Conservation (phyloP, 192 early-diverging fungal genomes). For the Podila epigama region DNA sequence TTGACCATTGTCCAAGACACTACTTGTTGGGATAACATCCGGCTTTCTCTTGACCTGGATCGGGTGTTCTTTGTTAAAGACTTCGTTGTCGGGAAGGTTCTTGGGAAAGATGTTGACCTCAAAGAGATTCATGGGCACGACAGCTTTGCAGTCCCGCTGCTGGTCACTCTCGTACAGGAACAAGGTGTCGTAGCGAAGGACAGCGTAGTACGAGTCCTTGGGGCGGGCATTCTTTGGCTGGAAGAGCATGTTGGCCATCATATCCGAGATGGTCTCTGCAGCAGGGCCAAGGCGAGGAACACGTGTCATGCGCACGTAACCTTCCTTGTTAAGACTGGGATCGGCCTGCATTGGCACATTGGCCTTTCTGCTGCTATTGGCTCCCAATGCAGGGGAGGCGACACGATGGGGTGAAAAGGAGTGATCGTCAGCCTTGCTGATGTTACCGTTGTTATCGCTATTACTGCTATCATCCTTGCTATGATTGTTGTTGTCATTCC, state of each 20-base stretch:
- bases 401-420: background rate
- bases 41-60: conserved; percentile 53
- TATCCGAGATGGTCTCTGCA: conserved; percentile 43
- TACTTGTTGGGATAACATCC: conserved; percentile 15
- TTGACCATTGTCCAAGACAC: conserved; percentile 28
- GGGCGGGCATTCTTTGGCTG: conserved; percentile 47
- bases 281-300: conserved; percentile 38
- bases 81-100: conserved; percentile 66
- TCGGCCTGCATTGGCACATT: conserved; percentile 40
- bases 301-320: conserved; percentile 45
- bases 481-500: too few species aligned
- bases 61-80: conserved; percentile 64
- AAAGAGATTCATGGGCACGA: conserved; percentile 73
- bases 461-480: too few species aligned
- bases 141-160: conserved; percentile 73
- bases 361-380: conserved; percentile 7
- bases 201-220: conserved; percentile 70
- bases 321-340: conserved; percentile 42
- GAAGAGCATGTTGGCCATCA: conserved; percentile 47
- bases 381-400: background rate
- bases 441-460: too few species aligned
- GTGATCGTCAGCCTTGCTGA: conserved; percentile 6
- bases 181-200: conserved; percentile 77
- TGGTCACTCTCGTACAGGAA: conserved; percentile 82
- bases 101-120: conserved; percentile 62